phyloP scores from a whole-genome alignment of 1,284 basidiomycete species.

The Ceratobasidium sp. region DNA sequence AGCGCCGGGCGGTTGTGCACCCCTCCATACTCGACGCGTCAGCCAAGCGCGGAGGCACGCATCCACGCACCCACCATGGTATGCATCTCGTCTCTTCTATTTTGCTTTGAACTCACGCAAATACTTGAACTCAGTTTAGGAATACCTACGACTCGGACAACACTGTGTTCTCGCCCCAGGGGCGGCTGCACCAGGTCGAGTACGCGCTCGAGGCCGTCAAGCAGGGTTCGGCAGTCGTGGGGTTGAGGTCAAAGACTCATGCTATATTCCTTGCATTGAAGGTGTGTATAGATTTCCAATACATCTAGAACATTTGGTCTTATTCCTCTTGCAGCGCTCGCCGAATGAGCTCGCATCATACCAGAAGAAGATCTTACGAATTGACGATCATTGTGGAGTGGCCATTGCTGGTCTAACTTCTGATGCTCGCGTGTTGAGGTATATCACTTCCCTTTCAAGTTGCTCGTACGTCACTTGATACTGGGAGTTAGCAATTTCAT shows the following conservation, averaged over 20 bases:
- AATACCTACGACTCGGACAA: conserved; percentile 97
- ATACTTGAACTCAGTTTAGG: conserved; percentile 70
- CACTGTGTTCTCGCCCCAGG: conserved; percentile 94
- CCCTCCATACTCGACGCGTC: conserved; percentile 35
- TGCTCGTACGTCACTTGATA: conserved; percentile 16
- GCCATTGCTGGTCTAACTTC: conserved; percentile 98
- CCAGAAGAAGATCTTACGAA: conserved; percentile 99
- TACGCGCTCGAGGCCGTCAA: conserved; percentile 99
- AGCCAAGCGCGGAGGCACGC: conserved; percentile 42
- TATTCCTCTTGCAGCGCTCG: conserved; percentile 74
- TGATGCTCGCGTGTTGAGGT: conserved; percentile 97
- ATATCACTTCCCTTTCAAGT: neutral
- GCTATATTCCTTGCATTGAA: conserved; percentile 94
- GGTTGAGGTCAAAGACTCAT: conserved; percentile 94
- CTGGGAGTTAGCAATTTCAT: conserved; percentile 86
- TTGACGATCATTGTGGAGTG: conserved; percentile 99
- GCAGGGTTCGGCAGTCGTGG: conserved; percentile 98
- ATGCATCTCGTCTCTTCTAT: neutral
- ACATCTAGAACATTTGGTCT: neutral
- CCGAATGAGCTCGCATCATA: conserved; percentile 98
- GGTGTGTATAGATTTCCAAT: conserved; percentile 58
- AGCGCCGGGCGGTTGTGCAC: conserved; percentile 16
- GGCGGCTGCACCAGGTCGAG: conserved; percentile 94
- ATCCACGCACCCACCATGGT: conserved; percentile 40
- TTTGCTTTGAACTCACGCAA: neutral